phyloP scores from a whole-genome alignment of 2,329 filamentous ascomycete species.

The Cordyceps cicadae region DNA sequence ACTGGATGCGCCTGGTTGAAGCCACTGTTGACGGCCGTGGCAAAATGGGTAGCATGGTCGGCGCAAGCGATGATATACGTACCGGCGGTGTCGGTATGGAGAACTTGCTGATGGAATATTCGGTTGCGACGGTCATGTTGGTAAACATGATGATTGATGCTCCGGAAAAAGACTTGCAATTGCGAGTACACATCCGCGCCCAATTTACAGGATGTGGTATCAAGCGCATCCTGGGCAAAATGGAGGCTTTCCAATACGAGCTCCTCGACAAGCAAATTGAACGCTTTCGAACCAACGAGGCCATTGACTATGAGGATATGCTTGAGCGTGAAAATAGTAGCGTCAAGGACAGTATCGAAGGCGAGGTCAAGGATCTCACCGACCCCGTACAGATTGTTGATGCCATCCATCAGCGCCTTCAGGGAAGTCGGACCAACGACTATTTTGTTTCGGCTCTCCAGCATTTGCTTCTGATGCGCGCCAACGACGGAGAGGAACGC shows the following conservation, averaged over 20 bases:
- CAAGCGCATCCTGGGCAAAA: slow-evolving; percentile 88
- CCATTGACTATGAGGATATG: slow-evolving; percentile 96
- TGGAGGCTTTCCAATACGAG: slow-evolving; percentile 98
- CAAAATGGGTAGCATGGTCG: slow-evolving; percentile 97
- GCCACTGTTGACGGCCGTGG: slow-evolving; percentile 94
- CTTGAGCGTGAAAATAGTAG: slow-evolving; percentile 85
- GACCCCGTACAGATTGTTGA: slow-evolving; percentile 91
- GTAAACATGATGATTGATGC: slow-evolving; percentile 96
- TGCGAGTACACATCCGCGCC: slow-evolving; percentile 87
- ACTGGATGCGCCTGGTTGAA: slow-evolving; percentile 98
- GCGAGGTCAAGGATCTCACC: slow-evolving; percentile 81
- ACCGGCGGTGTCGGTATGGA: slow-evolving; percentile 97
- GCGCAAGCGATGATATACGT: slow-evolving; percentile 90
- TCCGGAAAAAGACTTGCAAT: slow-evolving; percentile 76
- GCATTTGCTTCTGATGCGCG: slow-evolving; percentile 84
- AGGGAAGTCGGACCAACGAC: slow-evolving; percentile 79
- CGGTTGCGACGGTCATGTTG: slow-evolving; percentile 85
- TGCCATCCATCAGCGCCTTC: slow-evolving; percentile 77
- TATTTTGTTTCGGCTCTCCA: slow-evolving; percentile 95
- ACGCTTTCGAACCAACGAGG: slow-evolving; percentile 84
- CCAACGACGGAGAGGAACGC: slow-evolving; percentile 86
- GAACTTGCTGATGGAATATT: slow-evolving; percentile 98
- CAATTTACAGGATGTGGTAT: slow-evolving; percentile 95
- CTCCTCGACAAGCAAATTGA: slow-evolving; percentile 98
- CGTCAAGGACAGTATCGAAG: slow-evolving; percentile 79